Evolutionary conservation across 805 yeast species (phyloP).

Genomic region (Candida sphagnicola): DNA sequence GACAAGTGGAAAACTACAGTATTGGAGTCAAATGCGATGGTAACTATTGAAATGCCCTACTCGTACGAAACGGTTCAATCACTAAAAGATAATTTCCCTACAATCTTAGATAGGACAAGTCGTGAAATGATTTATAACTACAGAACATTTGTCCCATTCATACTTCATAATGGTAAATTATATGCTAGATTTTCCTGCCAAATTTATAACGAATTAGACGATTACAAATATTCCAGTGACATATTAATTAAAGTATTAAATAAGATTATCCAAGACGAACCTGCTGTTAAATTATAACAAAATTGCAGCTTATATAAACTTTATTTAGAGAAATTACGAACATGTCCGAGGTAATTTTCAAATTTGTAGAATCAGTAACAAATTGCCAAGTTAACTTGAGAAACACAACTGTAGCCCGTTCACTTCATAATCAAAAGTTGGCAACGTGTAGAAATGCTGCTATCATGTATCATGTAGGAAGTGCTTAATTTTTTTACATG

Average conservation of each 20-base stretch:
- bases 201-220: conserved; percentile 53
- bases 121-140: conserved; percentile 14
- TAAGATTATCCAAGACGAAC: not conserved
- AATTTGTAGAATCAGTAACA: too few species aligned
- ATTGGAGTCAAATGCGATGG: conserved; percentile 37
- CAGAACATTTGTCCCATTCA: conserved; percentile 48
- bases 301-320: too few species aligned
- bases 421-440: too few species aligned
- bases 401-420: too few species aligned
- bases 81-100: conserved; percentile 4
- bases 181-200: conserved; percentile 54
- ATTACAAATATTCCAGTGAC: conserved; percentile 46
- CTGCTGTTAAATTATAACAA: too few species aligned
- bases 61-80: conserved; percentile 6
- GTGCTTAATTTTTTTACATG: too few species aligned
- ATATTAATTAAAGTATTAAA: conserved; percentile 23
- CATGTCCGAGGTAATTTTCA: too few species aligned
- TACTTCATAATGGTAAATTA: conserved; percentile 30
- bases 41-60: conserved; percentile 39
- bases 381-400: too few species aligned
- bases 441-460: too few species aligned
- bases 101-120: conserved; percentile 4
- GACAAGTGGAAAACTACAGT: conserved; percentile 35
- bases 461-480: too few species aligned
- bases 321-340: too few species aligned